Conservation (phyloP, 305 asterid genomes). For the Withania somnifera region DNA sequence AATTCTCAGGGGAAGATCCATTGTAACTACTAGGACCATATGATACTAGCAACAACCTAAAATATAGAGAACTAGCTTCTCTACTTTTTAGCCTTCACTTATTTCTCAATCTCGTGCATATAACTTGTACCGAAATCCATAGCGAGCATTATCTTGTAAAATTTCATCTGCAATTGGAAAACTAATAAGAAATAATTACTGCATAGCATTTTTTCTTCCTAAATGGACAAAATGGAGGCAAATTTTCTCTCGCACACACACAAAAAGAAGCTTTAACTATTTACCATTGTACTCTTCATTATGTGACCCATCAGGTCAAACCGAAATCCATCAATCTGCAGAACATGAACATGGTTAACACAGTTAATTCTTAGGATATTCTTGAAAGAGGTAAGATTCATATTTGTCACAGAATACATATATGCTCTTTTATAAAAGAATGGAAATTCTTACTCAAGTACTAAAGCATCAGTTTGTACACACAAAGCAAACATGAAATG, state of each 20-base stretch:
- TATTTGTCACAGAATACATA: not conserved
- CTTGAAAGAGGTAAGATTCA: slow-evolving; percentile 1
- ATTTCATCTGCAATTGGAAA: not conserved
- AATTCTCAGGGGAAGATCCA: not conserved
- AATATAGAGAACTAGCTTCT: not conserved
- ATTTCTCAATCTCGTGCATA: not conserved
- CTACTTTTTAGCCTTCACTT: not conserved
- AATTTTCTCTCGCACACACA: not conserved
- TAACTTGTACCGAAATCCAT: not conserved
- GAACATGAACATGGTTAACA: slow-evolving; percentile 9
- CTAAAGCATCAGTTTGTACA: not conserved
- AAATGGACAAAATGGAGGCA: not conserved
- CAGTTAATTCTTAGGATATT: slow-evolving; percentile 1
- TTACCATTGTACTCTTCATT: slow-evolving; percentile 89
- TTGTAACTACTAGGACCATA: not conserved
- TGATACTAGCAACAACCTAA: not conserved
- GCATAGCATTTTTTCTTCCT: not conserved
- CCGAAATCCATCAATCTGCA: slow-evolving; percentile 97
- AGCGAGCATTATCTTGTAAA: not conserved
- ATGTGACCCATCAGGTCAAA: slow-evolving; percentile 98
- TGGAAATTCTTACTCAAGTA: not conserved
- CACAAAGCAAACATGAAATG: not conserved
- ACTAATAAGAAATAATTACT: not conserved
- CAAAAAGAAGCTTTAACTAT: not conserved
- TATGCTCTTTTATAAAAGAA: not conserved